These are phyloP conservation scores for Saturnispora hagleri DNA, from an alignment of 805 yeast genomes.

Conservation along the genomic window DNA sequence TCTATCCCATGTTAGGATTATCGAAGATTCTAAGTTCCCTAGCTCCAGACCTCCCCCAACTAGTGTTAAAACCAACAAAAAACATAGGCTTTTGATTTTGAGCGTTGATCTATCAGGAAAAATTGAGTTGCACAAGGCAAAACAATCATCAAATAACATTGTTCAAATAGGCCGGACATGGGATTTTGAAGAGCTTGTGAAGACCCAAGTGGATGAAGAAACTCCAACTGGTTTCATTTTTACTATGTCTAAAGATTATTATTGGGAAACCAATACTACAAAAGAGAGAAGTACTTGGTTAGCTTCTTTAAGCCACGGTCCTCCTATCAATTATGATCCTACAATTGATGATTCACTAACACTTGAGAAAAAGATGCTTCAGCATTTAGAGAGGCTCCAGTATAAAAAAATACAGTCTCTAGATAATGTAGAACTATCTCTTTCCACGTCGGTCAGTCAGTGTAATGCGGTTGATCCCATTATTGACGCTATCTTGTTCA, in stretches of 20 bases:
- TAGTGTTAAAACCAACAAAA: conserved; percentile 40
- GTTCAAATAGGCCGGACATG: conserved; percentile 91
- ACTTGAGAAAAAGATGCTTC: conserved; percentile 47
- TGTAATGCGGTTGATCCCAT: conserved; percentile 46
- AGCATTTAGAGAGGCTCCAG: conserved; percentile 53
- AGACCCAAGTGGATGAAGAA: conserved; percentile 44
- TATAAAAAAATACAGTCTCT: conserved; percentile 51
- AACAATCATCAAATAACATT: conserved; percentile 62
- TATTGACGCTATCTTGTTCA: background rate
- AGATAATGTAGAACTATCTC: conserved; percentile 36
- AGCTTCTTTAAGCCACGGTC: conserved; percentile 29
- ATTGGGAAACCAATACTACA: conserved; percentile 63
- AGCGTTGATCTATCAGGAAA: conserved; percentile 56
- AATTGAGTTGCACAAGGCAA: conserved; percentile 74
- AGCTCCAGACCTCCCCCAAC: conserved; percentile 56
- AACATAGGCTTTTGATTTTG: conserved; percentile 51
- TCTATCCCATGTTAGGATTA: conserved; percentile 65
- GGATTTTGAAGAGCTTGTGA: conserved; percentile 64
- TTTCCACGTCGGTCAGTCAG: conserved; percentile 37
- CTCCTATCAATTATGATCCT: conserved; percentile 54
- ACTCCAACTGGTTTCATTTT: conserved; percentile 50
- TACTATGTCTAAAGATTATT: conserved; percentile 66
- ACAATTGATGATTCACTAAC: conserved; percentile 48
- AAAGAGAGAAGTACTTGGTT: conserved; percentile 53
- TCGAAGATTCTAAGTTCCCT: conserved; percentile 68